Evolutionary conservation across 2,329 filamentous ascomycete species (phyloP).

Genomic region (Cryphonectria parasitica): DNA sequence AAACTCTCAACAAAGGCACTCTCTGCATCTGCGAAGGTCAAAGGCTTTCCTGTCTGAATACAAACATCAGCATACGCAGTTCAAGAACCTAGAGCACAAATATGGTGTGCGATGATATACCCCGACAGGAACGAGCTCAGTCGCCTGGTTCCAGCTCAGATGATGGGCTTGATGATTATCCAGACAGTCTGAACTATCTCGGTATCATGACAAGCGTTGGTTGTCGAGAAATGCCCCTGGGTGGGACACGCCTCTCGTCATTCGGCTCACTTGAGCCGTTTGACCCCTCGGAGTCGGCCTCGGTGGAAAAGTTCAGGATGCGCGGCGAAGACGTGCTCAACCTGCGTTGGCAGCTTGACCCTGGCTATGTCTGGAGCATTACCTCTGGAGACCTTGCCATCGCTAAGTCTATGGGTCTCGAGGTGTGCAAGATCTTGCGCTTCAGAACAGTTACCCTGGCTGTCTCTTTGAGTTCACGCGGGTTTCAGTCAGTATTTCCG

Average conservation of each 20-base stretch:
- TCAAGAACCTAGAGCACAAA: not conserved
- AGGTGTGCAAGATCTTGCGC: not conserved
- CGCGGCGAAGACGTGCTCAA: not conserved
- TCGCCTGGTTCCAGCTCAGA: not conserved
- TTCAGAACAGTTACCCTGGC: not conserved
- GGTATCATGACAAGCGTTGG: not conserved
- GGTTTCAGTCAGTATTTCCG: not conserved
- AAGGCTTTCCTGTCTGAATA: not conserved
- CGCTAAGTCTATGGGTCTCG: not conserved
- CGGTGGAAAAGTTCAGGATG: not conserved
- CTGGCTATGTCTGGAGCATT: slow-evolving; percentile 1
- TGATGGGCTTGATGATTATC: not conserved
- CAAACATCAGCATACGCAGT: not conserved
- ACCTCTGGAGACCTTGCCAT: not conserved
- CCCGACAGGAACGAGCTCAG: not conserved
- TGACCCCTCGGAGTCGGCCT: not conserved
- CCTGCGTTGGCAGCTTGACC: not conserved
- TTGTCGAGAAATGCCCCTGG: not conserved
- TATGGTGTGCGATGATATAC: not conserved
- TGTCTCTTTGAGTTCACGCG: not conserved
- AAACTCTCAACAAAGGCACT: not conserved
- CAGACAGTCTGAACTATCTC: not conserved
- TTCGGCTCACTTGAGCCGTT: not conserved
- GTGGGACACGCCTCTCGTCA: not conserved
- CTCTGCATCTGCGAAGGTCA: too few relatives aligned